These are phyloP conservation scores for Euphorbia schlechtendalii DNA, from an alignment of 441 rosid species.

Conservation along the genomic window DNA sequence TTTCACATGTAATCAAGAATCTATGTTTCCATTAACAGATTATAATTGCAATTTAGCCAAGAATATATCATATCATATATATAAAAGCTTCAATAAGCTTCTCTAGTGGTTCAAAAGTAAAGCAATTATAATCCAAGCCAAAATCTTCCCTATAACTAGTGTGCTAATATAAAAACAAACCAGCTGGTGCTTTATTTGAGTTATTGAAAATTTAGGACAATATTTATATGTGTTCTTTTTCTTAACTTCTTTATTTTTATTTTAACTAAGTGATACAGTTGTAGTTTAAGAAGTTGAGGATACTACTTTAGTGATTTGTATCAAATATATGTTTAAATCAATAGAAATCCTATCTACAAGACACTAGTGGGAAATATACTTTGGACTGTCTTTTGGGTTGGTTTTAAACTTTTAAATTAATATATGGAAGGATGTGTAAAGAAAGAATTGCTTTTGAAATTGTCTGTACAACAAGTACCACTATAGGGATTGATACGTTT, in stretches of 20 bases:
- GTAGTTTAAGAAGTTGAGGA: not conserved
- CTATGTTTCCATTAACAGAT: not conserved
- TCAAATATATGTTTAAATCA: not conserved
- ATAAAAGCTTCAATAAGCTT: not conserved
- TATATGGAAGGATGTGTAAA: not conserved
- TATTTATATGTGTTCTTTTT: too few species aligned
- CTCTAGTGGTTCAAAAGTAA: not conserved
- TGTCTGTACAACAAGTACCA: conserved; percentile 13
- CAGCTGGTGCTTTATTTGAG: not conserved
- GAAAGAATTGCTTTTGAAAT: conserved; percentile 10
- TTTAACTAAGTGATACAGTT: too few species aligned
- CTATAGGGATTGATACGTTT: conserved; percentile 17
- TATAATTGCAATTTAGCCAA: not conserved
- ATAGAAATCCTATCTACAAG: not conserved
- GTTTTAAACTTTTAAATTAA: too few species aligned
- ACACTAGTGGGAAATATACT: too few species aligned
- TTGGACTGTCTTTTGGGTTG: not conserved
- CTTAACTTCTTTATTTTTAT: too few species aligned
- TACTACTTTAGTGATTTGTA: not conserved
- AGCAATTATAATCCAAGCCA: not conserved
- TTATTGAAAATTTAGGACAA: not conserved
- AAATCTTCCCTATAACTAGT: not conserved
- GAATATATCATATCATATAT: not conserved
- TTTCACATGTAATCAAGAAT: not conserved
- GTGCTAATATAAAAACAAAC: not conserved